Conservation (phyloP, 2,329 filamentous ascomycete genomes). For the Nemania diffusa region DNA sequence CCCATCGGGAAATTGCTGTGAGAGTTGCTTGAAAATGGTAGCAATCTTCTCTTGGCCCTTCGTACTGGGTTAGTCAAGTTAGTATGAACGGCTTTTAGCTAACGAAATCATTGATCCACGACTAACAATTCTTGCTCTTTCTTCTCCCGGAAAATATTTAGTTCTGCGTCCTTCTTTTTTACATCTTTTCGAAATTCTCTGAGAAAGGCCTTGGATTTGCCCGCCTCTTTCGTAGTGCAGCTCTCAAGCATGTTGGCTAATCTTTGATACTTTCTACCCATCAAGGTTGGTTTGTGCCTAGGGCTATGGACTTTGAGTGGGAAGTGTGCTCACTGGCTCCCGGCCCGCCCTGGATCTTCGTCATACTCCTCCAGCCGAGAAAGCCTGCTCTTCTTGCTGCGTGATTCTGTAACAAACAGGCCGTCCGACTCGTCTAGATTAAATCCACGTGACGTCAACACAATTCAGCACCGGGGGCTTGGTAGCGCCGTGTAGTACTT, state of each 20-base stretch:
- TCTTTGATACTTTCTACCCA: conserved; percentile 42
- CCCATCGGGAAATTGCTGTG: not conserved
- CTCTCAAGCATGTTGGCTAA: conserved; percentile 46
- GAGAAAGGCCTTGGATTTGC: conserved; percentile 47
- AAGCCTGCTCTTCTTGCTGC: conserved; percentile 37
- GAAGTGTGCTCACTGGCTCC: conserved; percentile 38
- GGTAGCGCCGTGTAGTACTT: conserved; percentile 19
- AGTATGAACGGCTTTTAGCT: not conserved
- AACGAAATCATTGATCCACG: not conserved
- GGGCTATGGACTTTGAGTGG: not conserved
- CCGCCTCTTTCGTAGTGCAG: conserved; percentile 44
- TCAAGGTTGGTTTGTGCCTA: not conserved
- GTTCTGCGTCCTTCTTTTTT: conserved; percentile 36
- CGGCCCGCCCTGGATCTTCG: conserved; percentile 44
- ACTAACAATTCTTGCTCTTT: conserved; percentile 48
- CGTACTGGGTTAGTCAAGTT: conserved; percentile 30
- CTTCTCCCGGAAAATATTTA: conserved; percentile 39
- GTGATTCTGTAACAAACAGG: conserved; percentile 25
- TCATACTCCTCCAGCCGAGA: conserved; percentile 47
- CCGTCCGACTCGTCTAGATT: conserved; percentile 32
- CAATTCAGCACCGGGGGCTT: not conserved
- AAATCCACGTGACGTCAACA: conserved; percentile 15
- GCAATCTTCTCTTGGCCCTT: conserved; percentile 27
- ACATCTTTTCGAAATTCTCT: conserved; percentile 43
- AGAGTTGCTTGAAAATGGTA: conserved; percentile 36